These are phyloP conservation scores for Macadamia integrifolia DNA, from an alignment of 164 flowering plant species.

Conservation along the genomic window DNA sequence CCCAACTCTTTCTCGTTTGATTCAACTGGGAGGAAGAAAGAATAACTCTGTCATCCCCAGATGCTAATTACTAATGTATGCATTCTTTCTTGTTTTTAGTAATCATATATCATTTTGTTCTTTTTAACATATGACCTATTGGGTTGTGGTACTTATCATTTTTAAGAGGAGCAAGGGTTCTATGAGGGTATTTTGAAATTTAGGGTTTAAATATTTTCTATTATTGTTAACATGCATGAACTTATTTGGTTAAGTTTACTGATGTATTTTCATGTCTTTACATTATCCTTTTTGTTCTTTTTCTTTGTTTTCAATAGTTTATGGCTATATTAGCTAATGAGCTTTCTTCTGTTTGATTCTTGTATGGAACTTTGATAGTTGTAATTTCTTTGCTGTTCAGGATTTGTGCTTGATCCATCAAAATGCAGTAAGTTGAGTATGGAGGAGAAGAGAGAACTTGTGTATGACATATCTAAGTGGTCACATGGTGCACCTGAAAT, in stretches of 20 bases:
- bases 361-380: neutral
- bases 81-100: neutral
- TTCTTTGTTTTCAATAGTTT: neutral
- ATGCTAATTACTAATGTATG: neutral
- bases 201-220: too few relatives aligned
- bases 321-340: neutral
- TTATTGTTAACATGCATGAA: too few relatives aligned
- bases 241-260: too few relatives aligned
- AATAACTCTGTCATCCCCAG: neutral
- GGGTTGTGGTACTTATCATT: too few relatives aligned
- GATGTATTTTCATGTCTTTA: too few relatives aligned
- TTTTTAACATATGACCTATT: neutral
- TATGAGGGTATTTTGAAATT: too few relatives aligned
- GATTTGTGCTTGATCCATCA: conserved; percentile 51
- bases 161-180: too few relatives aligned
- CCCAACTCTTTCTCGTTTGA: neutral
- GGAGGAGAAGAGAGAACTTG: conserved; percentile 83
- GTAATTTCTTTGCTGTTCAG: conserved; percentile 21
- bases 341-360: neutral
- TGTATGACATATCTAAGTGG: conserved; percentile 62
- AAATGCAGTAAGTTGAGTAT: conserved; percentile 61
- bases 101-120: neutral
- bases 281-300: neutral
- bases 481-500: conserved; percentile 62
- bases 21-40: neutral